A percentile compares a stretch with the other conserved stretches of the same genome.
These are phyloP conservation scores for Ganoderma resinaceum DNA, from an alignment of 1,284 basidiomycete species.

Conservation along the genomic window DNA sequence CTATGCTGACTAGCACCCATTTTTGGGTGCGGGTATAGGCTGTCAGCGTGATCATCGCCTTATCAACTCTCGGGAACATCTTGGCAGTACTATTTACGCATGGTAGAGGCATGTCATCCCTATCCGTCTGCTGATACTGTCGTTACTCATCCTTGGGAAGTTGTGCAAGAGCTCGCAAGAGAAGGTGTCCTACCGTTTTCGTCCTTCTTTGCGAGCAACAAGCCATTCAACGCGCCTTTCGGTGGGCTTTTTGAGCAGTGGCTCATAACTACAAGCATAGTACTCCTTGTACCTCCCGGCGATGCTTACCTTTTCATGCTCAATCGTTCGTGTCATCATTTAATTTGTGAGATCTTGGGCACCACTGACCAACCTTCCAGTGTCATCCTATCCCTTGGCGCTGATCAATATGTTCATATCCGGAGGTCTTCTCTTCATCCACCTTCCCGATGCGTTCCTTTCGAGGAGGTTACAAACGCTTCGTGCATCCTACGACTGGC, in stretches of 20 bases:
- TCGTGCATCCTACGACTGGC: conserved; percentile 54
- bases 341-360: background rate
- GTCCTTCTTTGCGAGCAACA: conserved; percentile 67
- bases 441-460: conserved; percentile 45
- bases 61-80: conserved; percentile 69
- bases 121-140: background rate
- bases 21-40: conserved; percentile 42
- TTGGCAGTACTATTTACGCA: conserved; percentile 68
- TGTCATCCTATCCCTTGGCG: conserved; percentile 59
- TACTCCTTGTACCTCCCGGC: conserved; percentile 62
- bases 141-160: conserved; percentile 40
- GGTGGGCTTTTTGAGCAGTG: conserved; percentile 65
- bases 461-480: conserved; percentile 18
- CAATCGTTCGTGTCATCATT: conserved; percentile 51
- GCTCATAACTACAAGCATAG: conserved; percentile 55
- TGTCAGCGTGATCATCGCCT: conserved; percentile 65
- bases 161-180: conserved; percentile 74
- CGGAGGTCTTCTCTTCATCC: conserved; percentile 63
- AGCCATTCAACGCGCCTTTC: conserved; percentile 67
- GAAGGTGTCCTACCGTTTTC: conserved; percentile 71
- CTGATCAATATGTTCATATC: conserved; percentile 68
- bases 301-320: conserved; percentile 75
- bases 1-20: background rate
- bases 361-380: conserved; percentile 38
- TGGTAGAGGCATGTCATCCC: conserved; percentile 56